Base-by-base conservation (phyloP, 371 early-diverging fungal genomes). In the Nematocida minor region DNA sequence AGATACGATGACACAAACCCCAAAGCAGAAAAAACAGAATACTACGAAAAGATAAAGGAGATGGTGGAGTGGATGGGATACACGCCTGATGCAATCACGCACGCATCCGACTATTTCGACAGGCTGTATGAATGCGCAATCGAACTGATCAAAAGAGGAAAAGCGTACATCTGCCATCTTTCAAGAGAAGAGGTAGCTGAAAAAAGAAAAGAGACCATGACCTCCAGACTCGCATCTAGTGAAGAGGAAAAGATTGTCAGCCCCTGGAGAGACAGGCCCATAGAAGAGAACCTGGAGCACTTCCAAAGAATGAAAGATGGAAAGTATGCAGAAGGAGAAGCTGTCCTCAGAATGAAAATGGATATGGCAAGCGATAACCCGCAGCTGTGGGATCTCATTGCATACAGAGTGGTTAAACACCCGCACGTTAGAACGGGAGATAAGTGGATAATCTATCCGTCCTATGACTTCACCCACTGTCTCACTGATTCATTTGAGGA, bases 1-100 rank as follows among this genome's bases (percentile, higher is more conserved):
- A 90, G 99, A 71, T 99, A 93, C 82, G 97, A 96, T 84, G 97
- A 97, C 86, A 98, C 99, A 54, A 98, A 98, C 84, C 99, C 99
- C 29, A 92, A 90, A 86, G 94, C 96, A 22, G 99, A 99, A 83
- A 94, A 96, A 85, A 91, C 92, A 78, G 87, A 89, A 60, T 97
- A 95, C 85, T 95, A 95, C 80, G 87, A 87, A 18, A 91, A 94
- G n/a, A 97, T 99, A 80, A 82, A 90, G 54, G 95, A 97, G 67
- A 91, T 92, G 40, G 88, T 97, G 31, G 84, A 89, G 81, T 99
- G 99, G 99, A 90, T 99, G 47, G 99, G 97, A 22, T 97, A 92
- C 84, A 88, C 89, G 71, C 97, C 97, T n/a, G 88, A 85, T 82
- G 88, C 89, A 85, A 89, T 97, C 63, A 94, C 96, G 20, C 92